A percentile compares a stretch with the other conserved stretches of the same genome.
Conservation (phyloP, 2,329 filamentous ascomycete genomes). For the Raffaelea albimanens region DNA sequence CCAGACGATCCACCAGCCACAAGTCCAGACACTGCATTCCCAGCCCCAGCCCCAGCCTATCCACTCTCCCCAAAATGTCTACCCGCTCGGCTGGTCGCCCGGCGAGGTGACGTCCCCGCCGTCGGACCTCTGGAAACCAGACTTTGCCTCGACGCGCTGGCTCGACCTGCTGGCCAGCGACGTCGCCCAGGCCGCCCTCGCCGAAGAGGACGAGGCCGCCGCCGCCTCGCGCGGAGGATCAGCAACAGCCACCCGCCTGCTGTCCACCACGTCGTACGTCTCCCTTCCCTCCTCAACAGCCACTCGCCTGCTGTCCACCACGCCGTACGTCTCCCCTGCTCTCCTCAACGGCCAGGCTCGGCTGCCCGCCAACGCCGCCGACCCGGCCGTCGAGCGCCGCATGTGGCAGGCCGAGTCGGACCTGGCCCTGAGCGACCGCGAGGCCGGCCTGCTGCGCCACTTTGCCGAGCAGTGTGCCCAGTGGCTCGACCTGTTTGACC, state of each 20-base stretch:
- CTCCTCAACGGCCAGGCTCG: no score
- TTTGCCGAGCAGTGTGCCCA: conserved; percentile 18
- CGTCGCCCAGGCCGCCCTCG: conserved; percentile 18
- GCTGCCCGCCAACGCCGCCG: conserved; percentile 15
- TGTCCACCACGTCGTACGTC: neutral
- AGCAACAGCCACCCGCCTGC: neutral
- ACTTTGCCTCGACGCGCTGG: conserved; percentile 22
- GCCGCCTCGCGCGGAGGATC: neutral
- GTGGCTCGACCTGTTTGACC: conserved; percentile 12
- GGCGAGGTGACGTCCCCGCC: conserved; percentile 5
- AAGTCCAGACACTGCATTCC: neutral
- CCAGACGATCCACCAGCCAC: no score
- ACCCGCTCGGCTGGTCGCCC: no score
- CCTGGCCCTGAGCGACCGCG: conserved; percentile 15
- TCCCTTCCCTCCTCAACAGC: no score
- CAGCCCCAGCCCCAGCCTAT: no score
- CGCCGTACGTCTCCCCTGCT: no score
- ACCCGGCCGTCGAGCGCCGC: conserved; percentile 2
- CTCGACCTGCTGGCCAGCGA: conserved; percentile 21
- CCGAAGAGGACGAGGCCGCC: neutral
- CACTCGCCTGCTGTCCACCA: neutral
- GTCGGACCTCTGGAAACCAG: conserved; percentile 19
- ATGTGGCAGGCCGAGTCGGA: conserved; percentile 18
- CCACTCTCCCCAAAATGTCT: no score
- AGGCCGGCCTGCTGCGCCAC: conserved; percentile 19